Evolutionary conservation across 495 filamentous ascomycete species (phyloP).

Genomic region (Hapsidospora chrysogenum): DNA sequence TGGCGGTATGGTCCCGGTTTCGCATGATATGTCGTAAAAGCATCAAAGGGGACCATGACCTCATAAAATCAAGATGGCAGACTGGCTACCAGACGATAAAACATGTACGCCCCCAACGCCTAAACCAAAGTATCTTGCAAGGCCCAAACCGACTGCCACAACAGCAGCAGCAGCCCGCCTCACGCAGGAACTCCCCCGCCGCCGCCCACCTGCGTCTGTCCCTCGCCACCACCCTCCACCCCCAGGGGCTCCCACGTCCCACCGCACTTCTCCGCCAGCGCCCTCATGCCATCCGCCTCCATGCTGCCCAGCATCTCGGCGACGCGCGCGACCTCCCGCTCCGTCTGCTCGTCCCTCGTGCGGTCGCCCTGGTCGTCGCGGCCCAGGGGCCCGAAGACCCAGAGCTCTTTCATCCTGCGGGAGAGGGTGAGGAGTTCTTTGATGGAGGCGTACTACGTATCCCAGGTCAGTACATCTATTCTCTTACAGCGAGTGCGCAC

Average conservation of each 20-base stretch:
- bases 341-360: constrained; percentile 7
- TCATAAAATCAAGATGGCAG: too few relatives aligned
- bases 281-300: constrained; percentile 1
- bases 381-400: constrained; percentile 15
- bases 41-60: too few relatives aligned
- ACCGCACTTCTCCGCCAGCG: background rate
- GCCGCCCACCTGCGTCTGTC: background rate
- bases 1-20: too few relatives aligned
- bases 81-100: too few relatives aligned
- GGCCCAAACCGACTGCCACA: background rate
- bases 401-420: constrained; percentile 16
- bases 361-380: constrained; percentile 8
- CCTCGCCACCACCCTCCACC: constrained; percentile 1
- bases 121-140: background rate
- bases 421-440: constrained; percentile 13
- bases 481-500: too few relatives aligned
- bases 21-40: too few relatives aligned
- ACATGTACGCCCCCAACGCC: background rate
- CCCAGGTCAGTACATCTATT: too few relatives aligned
- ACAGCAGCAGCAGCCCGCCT: background rate
- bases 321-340: constrained; percentile 1
- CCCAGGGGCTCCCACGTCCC: constrained; percentile 2
- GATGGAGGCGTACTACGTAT: constrained; percentile 10
- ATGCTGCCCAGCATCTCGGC: constrained; percentile 1
- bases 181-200: too few relatives aligned